Evolutionary conservation across 139 green algal species (phyloP).

Genomic region (Astrephomene gubernaculifera): DNA sequence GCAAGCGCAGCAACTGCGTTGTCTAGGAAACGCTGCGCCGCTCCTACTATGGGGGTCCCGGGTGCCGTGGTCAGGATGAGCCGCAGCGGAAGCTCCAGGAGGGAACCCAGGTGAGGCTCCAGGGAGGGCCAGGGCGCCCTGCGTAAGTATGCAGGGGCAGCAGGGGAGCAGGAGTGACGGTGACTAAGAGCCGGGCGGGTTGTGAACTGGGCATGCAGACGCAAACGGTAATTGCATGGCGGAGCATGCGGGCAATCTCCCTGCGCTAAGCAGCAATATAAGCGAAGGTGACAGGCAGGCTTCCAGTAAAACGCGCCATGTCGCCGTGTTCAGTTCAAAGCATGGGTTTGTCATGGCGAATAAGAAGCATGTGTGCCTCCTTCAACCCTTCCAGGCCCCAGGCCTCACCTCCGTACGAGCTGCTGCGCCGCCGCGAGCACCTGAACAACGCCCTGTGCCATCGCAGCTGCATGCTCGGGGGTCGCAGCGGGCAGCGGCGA

Average conservation of each 20-base stretch:
- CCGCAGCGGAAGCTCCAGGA: constrained; percentile 40
- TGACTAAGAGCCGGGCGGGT: too few species aligned
- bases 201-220: too few species aligned
- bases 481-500: neutral
- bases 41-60: neutral
- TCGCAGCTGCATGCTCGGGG: neutral
- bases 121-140: constrained; percentile 2
- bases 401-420: constrained; percentile 10
- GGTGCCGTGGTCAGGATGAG: constrained; percentile 26
- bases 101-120: neutral
- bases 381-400: too few species aligned
- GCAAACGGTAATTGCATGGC: too few species aligned
- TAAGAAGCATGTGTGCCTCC: too few species aligned
- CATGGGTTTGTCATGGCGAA: too few species aligned
- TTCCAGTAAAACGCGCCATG: too few species aligned
- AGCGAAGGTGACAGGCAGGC: too few species aligned
- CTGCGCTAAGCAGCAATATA: too few species aligned
- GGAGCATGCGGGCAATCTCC: too few species aligned
- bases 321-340: too few species aligned
- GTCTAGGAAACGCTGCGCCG: constrained; percentile 40
- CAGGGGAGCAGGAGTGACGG: too few species aligned
- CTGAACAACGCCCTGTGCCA: constrained; percentile 11
- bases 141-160: neutral
- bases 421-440: constrained; percentile 41
- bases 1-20: neutral